Percentiles rank a stretch among this genome's conserved stretches.
phyloP scores from a whole-genome alignment of 2,329 filamentous ascomycete species.

The Phaeosphaeriaceae sp. region DNA sequence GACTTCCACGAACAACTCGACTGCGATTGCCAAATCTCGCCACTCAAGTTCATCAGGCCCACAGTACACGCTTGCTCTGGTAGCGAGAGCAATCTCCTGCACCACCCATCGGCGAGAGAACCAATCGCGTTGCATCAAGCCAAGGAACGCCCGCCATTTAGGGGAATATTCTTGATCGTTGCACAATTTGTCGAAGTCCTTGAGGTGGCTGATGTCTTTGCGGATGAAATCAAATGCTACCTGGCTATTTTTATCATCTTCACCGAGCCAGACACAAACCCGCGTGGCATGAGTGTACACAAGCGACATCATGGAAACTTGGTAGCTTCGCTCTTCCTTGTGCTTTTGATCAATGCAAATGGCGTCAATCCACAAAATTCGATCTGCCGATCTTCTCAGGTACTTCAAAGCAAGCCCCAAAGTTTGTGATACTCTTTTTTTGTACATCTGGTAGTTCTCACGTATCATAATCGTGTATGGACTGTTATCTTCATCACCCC shows the following conservation, averaged over 20 bases:
- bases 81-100: slow-evolving; percentile 51
- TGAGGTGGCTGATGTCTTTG: neutral
- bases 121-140: slow-evolving; percentile 49
- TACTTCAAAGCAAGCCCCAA: slow-evolving; percentile 8
- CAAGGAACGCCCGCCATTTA: slow-evolving; percentile 39
- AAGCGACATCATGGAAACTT: slow-evolving; percentile 3
- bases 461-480: slow-evolving; percentile 6
- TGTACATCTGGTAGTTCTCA: slow-evolving; percentile 1
- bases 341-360: slow-evolving; percentile 6
- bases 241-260: neutral
- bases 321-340: slow-evolving; percentile 1
- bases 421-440: slow-evolving; percentile 2
- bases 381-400: neutral
- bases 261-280: slow-evolving; percentile 5
- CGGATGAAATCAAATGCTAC: neutral
- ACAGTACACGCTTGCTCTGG: slow-evolving; percentile 13
- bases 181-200: slow-evolving; percentile 1
- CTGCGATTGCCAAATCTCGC: slow-evolving; percentile 47
- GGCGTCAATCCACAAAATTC: slow-evolving; percentile 7
- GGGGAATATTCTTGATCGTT: neutral
- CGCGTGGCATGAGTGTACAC: neutral
- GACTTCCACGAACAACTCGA: slow-evolving; percentile 48
- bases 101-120: slow-evolving; percentile 53
- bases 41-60: slow-evolving; percentile 24
- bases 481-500: slow-evolving; percentile 8